Conservation (phyloP, 176 grass and related monocot genomes). For the Eremochloa ophiuroides region DNA sequence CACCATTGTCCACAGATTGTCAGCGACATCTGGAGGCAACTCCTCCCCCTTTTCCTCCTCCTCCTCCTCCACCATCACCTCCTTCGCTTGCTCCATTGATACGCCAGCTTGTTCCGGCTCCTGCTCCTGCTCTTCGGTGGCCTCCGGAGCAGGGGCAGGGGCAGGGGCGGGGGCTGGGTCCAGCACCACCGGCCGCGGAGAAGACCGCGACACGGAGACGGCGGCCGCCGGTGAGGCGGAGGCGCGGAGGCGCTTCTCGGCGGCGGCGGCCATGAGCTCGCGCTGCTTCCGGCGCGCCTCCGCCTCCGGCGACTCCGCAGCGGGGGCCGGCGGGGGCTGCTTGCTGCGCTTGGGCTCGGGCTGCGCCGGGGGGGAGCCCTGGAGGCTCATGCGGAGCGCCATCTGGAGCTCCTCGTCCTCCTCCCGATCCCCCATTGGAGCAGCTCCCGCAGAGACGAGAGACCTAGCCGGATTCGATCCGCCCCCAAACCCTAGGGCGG, state of each 20-base stretch:
- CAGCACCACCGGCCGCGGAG: neutral
- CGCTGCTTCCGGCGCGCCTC: slow-evolving; percentile 64
- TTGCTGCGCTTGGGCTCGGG: slow-evolving; percentile 93
- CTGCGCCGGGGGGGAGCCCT: slow-evolving; percentile 61
- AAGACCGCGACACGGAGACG: neutral
- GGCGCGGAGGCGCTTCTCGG: slow-evolving; percentile 67
- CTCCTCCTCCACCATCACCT: slow-evolving; percentile 12
- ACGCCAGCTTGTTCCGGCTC: slow-evolving; percentile 1
- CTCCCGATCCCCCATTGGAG: slow-evolving; percentile 69
- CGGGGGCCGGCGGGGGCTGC: slow-evolving; percentile 48
- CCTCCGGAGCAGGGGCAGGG: neutral
- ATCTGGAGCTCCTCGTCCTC: slow-evolving; percentile 97
- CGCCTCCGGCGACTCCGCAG: slow-evolving; percentile 59
- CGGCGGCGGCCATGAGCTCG: slow-evolving; percentile 84
- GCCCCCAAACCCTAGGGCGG: slow-evolving; percentile 39
- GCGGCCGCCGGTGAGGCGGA: neutral
- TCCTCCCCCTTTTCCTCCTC: slow-evolving; percentile 44
- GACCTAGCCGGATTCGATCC: slow-evolving; percentile 34
- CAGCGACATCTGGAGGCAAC: slow-evolving; percentile 44
- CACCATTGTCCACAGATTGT: slow-evolving; percentile 74
- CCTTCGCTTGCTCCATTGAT: slow-evolving; percentile 25
- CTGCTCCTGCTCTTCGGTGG: slow-evolving; percentile 6
- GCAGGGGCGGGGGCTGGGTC: neutral
- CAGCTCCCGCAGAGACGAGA: neutral
- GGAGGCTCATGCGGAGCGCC: slow-evolving; percentile 94